A percentile compares a stretch with the other conserved stretches of the same genome.
phyloP scores from a whole-genome alignment of 202 grass and related monocot species.

The Setaria italica region DNA sequence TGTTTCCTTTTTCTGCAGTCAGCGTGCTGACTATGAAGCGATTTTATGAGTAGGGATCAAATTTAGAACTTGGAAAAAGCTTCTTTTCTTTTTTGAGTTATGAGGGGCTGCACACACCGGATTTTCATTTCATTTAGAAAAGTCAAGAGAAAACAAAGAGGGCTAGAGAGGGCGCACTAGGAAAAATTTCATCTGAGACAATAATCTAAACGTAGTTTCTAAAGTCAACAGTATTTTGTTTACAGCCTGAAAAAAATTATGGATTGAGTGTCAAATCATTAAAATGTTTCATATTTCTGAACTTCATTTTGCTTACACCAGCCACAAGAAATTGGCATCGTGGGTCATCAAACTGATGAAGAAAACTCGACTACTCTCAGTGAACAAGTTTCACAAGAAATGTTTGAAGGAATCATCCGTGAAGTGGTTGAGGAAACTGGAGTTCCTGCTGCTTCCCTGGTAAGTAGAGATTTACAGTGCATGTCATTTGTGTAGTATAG shows the following conservation, averaged over 20 bases:
- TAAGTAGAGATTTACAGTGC: slow-evolving; percentile 31
- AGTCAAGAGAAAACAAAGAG: not conserved
- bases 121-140: not conserved
- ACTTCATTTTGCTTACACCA: slow-evolving; percentile 53
- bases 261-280: not conserved
- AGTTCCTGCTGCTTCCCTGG: slow-evolving; percentile 72
- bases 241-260: slow-evolving; percentile 22
- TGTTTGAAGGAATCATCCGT: slow-evolving; percentile 92
- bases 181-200: not conserved
- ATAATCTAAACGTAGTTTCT: not conserved
- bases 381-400: slow-evolving; percentile 72
- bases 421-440: slow-evolving; percentile 99
- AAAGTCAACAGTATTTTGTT: not conserved
- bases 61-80: not conserved
- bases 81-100: not conserved
- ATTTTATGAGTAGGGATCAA: not conserved
- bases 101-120: not conserved
- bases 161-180: not conserved
- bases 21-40: slow-evolving; percentile 8
- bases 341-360: slow-evolving; percentile 62
- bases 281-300: slow-evolving; percentile 23
- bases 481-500: not conserved
- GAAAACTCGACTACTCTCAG: slow-evolving; percentile 39
- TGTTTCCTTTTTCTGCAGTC: not conserved
- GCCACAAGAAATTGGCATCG: slow-evolving; percentile 89